These are phyloP conservation scores for Ophiocordyceps camponoti-floridani DNA, from an alignment of 2,329 filamentous ascomycete species.

Conservation along the genomic window DNA sequence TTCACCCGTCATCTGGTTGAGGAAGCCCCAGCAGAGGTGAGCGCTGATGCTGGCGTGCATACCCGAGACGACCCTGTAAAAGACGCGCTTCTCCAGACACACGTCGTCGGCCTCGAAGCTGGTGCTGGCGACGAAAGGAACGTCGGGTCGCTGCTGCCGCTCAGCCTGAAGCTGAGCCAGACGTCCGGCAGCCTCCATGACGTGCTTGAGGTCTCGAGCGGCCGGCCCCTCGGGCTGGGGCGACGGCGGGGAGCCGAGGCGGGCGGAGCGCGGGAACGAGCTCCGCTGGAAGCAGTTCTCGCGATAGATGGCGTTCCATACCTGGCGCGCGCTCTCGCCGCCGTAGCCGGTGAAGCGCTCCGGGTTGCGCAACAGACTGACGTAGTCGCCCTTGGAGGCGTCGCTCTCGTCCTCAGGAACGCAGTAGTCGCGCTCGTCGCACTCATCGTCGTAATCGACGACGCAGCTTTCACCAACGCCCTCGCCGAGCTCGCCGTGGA, in stretches of 20 bases:
- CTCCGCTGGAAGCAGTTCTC: constrained; percentile 84
- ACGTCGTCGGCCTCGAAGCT: constrained; percentile 70
- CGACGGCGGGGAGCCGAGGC: constrained; percentile 26
- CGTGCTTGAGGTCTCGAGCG: constrained; percentile 41
- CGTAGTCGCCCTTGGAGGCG: constrained; percentile 81
- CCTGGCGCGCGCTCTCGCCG: constrained; percentile 67
- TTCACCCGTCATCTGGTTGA: constrained; percentile 85
- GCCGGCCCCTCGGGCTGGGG: constrained; percentile 28
- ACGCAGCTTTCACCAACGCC: constrained; percentile 89
- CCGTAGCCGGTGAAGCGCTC: constrained; percentile 91
- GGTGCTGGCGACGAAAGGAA: constrained; percentile 41
- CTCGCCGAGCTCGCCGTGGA: constrained; percentile 70
- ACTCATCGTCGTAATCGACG: constrained; percentile 93
- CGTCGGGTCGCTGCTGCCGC: constrained; percentile 25
- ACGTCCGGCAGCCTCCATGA: constrained; percentile 39
- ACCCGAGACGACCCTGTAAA: constrained; percentile 84
- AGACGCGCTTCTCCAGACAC: constrained; percentile 96
- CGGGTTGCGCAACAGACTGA: constrained; percentile 82
- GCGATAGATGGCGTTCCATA: constrained; percentile 92
- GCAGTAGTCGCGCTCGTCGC: constrained; percentile 92
- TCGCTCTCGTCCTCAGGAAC: constrained; percentile 86
- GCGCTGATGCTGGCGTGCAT: constrained; percentile 98
- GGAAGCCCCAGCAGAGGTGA: constrained; percentile 87
- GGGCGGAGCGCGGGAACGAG: constrained; percentile 42
- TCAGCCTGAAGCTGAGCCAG: constrained; percentile 42